Evolutionary conservation across 1,284 basidiomycete genomes (phyloP).

Genomic region (Microbotryomycetes sp.): DNA sequence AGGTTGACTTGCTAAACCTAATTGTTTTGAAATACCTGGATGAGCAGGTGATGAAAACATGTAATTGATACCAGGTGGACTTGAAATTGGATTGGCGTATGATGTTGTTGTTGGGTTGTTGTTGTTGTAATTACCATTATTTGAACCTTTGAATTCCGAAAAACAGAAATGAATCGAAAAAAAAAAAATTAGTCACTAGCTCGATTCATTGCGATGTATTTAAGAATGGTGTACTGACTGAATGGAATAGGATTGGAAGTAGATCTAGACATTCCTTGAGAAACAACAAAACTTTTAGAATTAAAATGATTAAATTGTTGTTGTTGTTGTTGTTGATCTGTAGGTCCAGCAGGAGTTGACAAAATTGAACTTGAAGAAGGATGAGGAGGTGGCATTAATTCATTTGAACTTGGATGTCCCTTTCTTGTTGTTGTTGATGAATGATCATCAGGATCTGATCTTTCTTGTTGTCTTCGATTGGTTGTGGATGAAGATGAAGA

Average conservation of each 20-base stretch:
- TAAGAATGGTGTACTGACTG: background rate
- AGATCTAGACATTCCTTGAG: background rate
- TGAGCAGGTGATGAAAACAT: conserved; percentile 30
- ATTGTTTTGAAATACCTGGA: conserved; percentile 19
- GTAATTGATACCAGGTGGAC: conserved; percentile 5
- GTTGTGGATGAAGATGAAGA: conserved; percentile 5
- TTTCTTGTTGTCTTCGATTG: background rate
- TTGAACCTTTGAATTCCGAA: background rate
- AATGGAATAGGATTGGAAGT: background rate
- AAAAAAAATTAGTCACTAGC: no score
- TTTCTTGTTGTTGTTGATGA: no score
- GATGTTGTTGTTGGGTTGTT: background rate
- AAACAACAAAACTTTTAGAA: background rate
- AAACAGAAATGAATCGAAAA: no score
- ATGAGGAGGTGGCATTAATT: conserved; percentile 2
- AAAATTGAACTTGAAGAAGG: conserved; percentile 16
- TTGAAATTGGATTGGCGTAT: background rate
- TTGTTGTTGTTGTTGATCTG: conserved; percentile 9
- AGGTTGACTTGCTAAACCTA: conserved; percentile 27
- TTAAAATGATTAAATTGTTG: background rate
- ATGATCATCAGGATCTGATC: background rate
- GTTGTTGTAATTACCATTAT: background rate
- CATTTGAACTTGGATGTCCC: background rate
- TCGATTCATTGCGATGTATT: no score
- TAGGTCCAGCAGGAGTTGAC: conserved; percentile 1